Conservation (phyloP, 148 eudicot species). For the Heliamphora exappendiculata region DNA sequence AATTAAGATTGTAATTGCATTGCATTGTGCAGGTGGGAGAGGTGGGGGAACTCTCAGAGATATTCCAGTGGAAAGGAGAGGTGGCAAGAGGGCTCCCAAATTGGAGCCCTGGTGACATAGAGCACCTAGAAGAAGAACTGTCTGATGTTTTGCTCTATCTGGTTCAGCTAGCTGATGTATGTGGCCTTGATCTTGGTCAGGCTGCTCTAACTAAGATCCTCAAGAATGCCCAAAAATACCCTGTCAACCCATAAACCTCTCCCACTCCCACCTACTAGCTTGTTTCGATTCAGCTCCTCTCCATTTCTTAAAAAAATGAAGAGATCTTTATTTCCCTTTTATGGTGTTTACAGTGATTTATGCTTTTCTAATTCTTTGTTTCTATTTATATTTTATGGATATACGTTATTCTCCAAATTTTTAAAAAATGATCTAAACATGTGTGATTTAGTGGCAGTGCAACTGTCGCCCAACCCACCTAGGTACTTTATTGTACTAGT, state of each 20-base stretch:
- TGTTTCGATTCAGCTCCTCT: no score
- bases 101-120: slow-evolving; percentile 50
- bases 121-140: slow-evolving; percentile 53
- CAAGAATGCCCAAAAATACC: slow-evolving; percentile 54
- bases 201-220: slow-evolving; percentile 55
- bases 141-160: slow-evolving; percentile 68
- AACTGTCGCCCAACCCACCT: no score
- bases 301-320: no score
- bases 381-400: no score
- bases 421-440: no score
- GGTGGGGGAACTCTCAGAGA: slow-evolving; percentile 69
- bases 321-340: no score
- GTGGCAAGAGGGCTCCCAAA: slow-evolving; percentile 59
- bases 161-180: slow-evolving; percentile 53
- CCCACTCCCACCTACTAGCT: not conserved
- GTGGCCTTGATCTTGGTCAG: slow-evolving; percentile 63
- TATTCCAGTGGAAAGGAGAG: slow-evolving; percentile 83
- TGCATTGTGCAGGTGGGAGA: slow-evolving; percentile 49
- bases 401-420: no score
- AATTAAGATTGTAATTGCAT: not conserved
- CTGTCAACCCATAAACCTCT: slow-evolving; percentile 9
- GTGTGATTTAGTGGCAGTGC: no score
- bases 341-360: no score
- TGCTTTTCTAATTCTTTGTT: no score
- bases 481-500: no score